phyloP scores from a whole-genome alignment of 169 alveolate genomes.

The Plasmodium vinckei region DNA sequence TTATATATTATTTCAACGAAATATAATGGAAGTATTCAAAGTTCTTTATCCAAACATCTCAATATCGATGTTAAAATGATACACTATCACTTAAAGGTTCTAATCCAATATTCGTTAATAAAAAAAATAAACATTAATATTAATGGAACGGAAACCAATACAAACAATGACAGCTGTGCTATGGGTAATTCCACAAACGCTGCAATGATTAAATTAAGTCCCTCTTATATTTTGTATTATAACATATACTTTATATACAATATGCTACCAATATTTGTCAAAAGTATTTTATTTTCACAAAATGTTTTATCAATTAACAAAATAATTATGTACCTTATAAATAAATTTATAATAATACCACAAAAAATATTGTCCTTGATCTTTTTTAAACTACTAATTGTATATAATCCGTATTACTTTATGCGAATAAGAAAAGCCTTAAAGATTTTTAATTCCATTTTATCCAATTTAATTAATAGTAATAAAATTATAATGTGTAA shows the following conservation, averaged over 20 bases:
- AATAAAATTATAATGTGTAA: conserved; percentile 59
- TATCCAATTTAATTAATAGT: conserved; percentile 24
- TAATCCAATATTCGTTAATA: conserved; percentile 55
- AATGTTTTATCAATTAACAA: conserved; percentile 67
- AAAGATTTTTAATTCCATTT: conserved; percentile 33
- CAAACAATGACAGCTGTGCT: conserved; percentile 2
- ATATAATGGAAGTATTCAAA: conserved; percentile 57
- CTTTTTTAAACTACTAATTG: conserved; percentile 64
- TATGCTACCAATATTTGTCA: conserved; percentile 65
- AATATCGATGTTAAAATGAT: conserved; percentile 48
- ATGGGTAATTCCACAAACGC: not conserved
- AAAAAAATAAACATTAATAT: conserved; percentile 73
- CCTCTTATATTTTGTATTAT: conserved; percentile 61
- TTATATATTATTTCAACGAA: conserved; percentile 35
- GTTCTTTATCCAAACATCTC: conserved; percentile 45
- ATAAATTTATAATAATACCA: conserved; percentile 63
- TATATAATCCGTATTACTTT: conserved; percentile 68
- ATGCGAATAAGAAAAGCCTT: conserved; percentile 68
- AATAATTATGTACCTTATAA: conserved; percentile 54
- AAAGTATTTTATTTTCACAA: conserved; percentile 52
- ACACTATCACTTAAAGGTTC: conserved; percentile 46
- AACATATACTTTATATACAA: conserved; percentile 61
- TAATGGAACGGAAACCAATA: conserved; percentile 10
- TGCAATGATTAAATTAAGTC: conserved; percentile 32
- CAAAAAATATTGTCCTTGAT: conserved; percentile 56